Evolutionary conservation across 495 filamentous ascomycete species (phyloP), one percentile per base, ranked within the genome.

Genomic region (Beverwykella pulmonaria): DNA sequence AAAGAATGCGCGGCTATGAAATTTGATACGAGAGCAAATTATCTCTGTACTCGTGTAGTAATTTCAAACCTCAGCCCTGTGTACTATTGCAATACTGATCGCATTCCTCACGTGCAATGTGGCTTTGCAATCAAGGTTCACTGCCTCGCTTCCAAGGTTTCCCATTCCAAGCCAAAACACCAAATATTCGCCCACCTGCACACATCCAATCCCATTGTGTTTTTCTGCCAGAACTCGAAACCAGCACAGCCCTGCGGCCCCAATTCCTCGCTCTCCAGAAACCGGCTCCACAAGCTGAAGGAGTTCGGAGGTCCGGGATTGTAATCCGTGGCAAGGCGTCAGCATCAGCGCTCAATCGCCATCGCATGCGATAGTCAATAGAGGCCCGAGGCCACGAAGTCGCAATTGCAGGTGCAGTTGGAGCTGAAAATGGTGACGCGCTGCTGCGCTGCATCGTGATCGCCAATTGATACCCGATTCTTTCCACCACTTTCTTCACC

Each of bases 221-320:
- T 58, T 64, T 64, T 64, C 61, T 64, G 61, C 61, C 61, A 41
- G 53, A 57, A 55, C 47, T 25, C 44, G 25, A 49, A 64, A 58
- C 53, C 15, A 25, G 61, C 61, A 64, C 61, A 57, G 61, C 61
- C 61, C 53, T 57, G 61, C 53, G n/a, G 1, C 27, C 12, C 39
- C 8, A 22, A 36, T 15, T 36, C 9, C 25, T 19, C 14, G 34
- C 30, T 55, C 52, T 53, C 61, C 49, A 63, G 32, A 64, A 57
- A 48, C 53, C 34, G 52, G 61, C 61, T 64, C 61, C 39, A 44
- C 39, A 44, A 14, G 39, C 8, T 44, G 39, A n/a, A 44, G 39
- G 39, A 44, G 39, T 44, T 14, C 39, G 39, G 15, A 44, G 39
- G 3, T n/a, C 39, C 39, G 17, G 39, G 39, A n/a, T 44, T 2